Conservation (phyloP, 371 early-diverging fungal species). For the Mucor mucedo region DNA sequence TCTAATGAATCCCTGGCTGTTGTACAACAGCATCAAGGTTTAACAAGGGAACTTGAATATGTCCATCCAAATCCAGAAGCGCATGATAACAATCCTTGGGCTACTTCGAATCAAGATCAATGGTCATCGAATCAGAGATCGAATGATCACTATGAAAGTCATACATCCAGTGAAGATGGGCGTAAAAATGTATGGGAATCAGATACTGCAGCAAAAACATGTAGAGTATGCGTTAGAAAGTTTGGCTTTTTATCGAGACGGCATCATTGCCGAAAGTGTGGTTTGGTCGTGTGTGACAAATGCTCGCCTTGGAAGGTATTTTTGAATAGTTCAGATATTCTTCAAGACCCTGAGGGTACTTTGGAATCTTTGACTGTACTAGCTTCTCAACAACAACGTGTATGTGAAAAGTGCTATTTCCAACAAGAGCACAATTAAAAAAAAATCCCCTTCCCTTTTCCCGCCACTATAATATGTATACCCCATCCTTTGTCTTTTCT, state of each 20-base stretch:
- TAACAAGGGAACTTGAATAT: neutral
- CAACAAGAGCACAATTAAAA: conserved; percentile 5
- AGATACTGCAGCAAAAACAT: conserved; percentile 62
- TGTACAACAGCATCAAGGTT: conserved; percentile 5
- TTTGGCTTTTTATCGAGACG: conserved; percentile 68
- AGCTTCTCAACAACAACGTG: conserved; percentile 50
- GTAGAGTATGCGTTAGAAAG: conserved; percentile 61
- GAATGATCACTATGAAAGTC: neutral
- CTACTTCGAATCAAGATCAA: conserved; percentile 22
- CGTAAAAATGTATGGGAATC: conserved; percentile 62
- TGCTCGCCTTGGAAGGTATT: conserved; percentile 62
- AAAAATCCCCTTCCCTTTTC: neutral
- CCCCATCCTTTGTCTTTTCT: neutral
- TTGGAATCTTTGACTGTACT: conserved; percentile 26
- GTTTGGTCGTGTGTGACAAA: conserved; percentile 73
- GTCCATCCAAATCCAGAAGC: neutral
- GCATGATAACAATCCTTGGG: conserved; percentile 5
- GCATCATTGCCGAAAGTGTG: conserved; percentile 85
- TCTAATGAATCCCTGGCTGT: conserved; percentile 23
- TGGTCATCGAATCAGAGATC: neutral
- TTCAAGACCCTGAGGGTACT: conserved; percentile 45
- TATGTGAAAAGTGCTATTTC: conserved; percentile 54
- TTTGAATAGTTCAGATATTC: conserved; percentile 48
- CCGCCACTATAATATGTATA: conserved; percentile 2
- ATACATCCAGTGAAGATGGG: neutral